These are phyloP conservation scores for Candida krabiensis DNA, from an alignment of 805 yeast species.

Conservation along the genomic window DNA sequence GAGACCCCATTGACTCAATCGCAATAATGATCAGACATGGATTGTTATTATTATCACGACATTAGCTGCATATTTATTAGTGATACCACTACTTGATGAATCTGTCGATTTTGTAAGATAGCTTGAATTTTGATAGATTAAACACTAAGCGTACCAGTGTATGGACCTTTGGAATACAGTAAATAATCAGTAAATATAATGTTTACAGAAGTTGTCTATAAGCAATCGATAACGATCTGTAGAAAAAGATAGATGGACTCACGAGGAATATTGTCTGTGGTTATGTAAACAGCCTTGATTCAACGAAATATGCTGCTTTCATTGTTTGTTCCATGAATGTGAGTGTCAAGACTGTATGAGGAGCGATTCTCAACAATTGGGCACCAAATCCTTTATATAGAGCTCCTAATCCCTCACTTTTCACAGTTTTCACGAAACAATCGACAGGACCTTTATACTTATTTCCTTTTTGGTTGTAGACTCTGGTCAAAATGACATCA, in stretches of 20 bases:
- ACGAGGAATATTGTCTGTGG: neutral
- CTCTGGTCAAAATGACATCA: conserved; percentile 92
- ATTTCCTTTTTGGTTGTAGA: conserved; percentile 91
- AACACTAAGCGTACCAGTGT: too few relatives aligned
- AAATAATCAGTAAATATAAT: too few relatives aligned
- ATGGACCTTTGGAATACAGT: too few relatives aligned
- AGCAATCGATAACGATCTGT: too few relatives aligned
- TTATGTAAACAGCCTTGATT: conserved; percentile 30
- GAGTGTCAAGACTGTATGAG: conserved; percentile 87
- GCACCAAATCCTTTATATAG: conserved; percentile 95
- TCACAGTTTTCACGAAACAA: conserved; percentile 81
- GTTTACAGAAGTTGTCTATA: too few relatives aligned
- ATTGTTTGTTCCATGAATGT: conserved; percentile 96
- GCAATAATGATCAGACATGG: neutral
- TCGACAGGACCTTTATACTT: conserved; percentile 85
- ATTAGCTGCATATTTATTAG: too few relatives aligned
- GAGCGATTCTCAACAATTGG: conserved; percentile 87
- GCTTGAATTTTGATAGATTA: too few relatives aligned
- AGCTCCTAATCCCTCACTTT: conserved; percentile 81
- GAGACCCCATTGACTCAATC: neutral
- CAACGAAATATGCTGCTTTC: conserved; percentile 51
- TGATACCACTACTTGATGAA: too few relatives aligned
- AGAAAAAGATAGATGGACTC: neutral
- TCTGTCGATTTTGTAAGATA: too few relatives aligned
- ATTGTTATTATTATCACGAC: too few relatives aligned